These are phyloP conservation scores for Ottelia alismoides DNA, from an alignment of 106 monocot genomes.

Conservation along the genomic window DNA sequence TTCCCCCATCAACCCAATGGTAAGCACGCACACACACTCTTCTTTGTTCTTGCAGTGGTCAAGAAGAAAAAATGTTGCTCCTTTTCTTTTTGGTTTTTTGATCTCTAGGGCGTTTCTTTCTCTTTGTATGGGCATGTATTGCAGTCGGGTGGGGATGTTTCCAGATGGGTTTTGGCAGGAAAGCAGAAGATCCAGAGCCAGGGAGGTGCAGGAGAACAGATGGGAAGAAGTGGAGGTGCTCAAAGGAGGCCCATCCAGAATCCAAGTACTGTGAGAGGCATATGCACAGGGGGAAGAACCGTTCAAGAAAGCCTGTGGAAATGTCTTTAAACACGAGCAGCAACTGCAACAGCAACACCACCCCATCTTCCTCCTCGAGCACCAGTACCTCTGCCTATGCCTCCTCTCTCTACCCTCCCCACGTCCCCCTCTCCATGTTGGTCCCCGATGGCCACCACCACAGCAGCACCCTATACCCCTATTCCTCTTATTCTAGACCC, in stretches of 20 bases:
- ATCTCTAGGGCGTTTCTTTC: neutral
- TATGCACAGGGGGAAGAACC: slow-evolving; percentile 90
- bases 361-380: slow-evolving; percentile 2
- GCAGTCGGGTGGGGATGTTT: too few species aligned
- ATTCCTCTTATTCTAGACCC: slow-evolving; percentile 3
- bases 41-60: neutral
- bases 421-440: slow-evolving; percentile 9
- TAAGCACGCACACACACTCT: slow-evolving; percentile 8
- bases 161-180: too few species aligned
- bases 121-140: too few species aligned
- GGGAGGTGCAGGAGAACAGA: slow-evolving; percentile 91
- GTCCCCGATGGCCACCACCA: slow-evolving; percentile 11
- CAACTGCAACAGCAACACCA: slow-evolving; percentile 1
- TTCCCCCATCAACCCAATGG: slow-evolving; percentile 39
- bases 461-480: slow-evolving; percentile 18
- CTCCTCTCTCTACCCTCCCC: slow-evolving; percentile 3
- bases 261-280: slow-evolving; percentile 93
- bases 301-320: slow-evolving; percentile 99
- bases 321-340: slow-evolving; percentile 29
- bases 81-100: neutral
- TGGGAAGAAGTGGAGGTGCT: slow-evolving; percentile 96
- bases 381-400: slow-evolving; percentile 2
- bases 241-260: slow-evolving; percentile 67
- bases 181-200: too few species aligned
- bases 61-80: neutral